Evolutionary conservation across 345 rosid genomes (phyloP), one percentile per base, ranked within the genome.

Genomic region (Psidium friedrichsthalianum): DNA sequence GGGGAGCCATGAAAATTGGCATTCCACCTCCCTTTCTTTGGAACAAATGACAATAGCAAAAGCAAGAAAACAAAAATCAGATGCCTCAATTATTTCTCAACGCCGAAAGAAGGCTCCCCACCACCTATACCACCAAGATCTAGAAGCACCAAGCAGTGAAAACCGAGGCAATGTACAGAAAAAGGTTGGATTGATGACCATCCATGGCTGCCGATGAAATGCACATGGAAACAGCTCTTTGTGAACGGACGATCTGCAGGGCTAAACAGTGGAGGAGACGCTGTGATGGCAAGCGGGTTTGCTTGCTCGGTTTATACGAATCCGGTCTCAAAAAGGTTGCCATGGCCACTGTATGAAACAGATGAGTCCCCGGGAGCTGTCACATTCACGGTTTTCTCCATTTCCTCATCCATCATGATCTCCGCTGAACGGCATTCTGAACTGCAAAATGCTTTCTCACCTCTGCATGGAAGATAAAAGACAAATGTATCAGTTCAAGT

Each of bases 361-460:
- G 88, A 87, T 53, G 84, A 51, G 61, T 88, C 89, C 80, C 84
- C 85, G 2, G 87, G 82, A 69, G 80, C 80, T 0, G 80, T 36
- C 76, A 88, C 78, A 22, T 80, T 88, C 47, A 59, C 82, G 86
- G 87, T 85, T 64, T 92, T 87, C 88, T 90, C 85, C 83, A 90
- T 90, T 69, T 36, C 2, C 84, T 93, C 95, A 55, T 92, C 98
- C 2, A 91, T 84, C 90, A 86, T 90, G 84, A 96, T 94, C 94
- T 95, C 96, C 83, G 85, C 89, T 3, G 86, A 78, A 5, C 98
- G 97, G 85, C 99, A 97, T 74, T 86, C 89, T 10, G 42, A 84
- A 44, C 98, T 94, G 93, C 99, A 97, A 86, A 97, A 97, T 3
- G 96, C 92, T 89, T 92, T 95, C 89, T 93, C 98, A 52, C 96